Base-by-base conservation (phyloP, 768 basidiomycete genomes). In the Termitomyces sp. region DNA sequence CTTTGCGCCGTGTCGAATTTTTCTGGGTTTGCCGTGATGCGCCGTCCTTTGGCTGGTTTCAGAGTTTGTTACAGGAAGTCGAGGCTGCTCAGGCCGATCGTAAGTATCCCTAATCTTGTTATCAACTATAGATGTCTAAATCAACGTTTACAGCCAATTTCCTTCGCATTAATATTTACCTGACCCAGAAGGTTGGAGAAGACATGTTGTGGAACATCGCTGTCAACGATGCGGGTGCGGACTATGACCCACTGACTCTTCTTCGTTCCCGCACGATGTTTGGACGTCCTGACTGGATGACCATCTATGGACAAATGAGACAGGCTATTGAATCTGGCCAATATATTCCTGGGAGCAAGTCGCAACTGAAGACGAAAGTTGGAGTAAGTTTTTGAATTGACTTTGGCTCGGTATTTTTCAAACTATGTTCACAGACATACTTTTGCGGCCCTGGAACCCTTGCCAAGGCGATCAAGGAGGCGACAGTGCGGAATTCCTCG, bases 31-130 rank as follows among this genome's bases (percentile, higher is more conserved):
- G 89, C 72, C 88, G 92, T 71, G 92, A 95, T 66, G 86, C 91
- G n/a, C 92, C 92, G n/a, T 92, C 91, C n/a, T 94, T 97, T 69
- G 94, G 93, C 67, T 97, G 95, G 95, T 96, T 98, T 84, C 92
- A 96, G 73, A 87, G 83, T 63, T 77, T 97, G 56, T 80, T 97
- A 62, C 88, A 89, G 69, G 88, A 94, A 71, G 87, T 97, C 50
- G 95, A 97, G 72, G 86, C 85, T 53, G 89, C 91, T 49, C 94
- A 95, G 70, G 86, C 86, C 40, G 92, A 95, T 79, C 91, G 93
- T 94, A 70, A 80, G 91, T 81, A 12, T 31, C 48, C 55, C 10
- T 38, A 47, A 17, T 40, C 32, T 37, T 3, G 2, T 32, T 11
- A 38, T 34, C 15, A 14, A 1, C 31, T 17, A 11, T 38, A n/a